Conservation (phyloP, 73 alveolate genomes). For the Breviolum minutum region DNA sequence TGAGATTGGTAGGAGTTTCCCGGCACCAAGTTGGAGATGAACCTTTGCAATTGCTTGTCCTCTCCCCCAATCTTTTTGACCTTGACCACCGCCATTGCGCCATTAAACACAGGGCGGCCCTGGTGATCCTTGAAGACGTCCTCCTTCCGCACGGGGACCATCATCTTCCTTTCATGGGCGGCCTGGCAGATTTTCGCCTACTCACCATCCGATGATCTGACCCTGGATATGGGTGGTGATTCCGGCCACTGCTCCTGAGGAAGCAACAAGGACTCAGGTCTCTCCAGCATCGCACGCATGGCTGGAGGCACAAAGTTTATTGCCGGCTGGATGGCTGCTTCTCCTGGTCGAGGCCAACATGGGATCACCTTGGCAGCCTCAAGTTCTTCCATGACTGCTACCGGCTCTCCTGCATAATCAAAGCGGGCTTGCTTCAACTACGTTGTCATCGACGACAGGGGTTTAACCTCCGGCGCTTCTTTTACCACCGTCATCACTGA, state of each 20-base stretch:
- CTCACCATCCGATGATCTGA: background rate
- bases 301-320: background rate
- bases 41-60: background rate
- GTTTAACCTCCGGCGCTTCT: no score
- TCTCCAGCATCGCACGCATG: background rate
- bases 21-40: conserved; percentile 20
- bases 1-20: background rate
- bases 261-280: background rate
- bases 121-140: background rate
- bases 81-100: background rate
- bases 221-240: background rate
- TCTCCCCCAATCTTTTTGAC: background rate
- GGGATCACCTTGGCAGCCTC: background rate
- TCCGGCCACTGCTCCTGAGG: background rate
- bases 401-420: background rate
- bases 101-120: background rate
- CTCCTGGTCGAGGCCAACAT: background rate
- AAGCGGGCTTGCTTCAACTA: background rate
- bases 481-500: no score
- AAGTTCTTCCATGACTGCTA: background rate
- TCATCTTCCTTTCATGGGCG: background rate
- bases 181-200: background rate
- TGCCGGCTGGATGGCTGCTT: background rate
- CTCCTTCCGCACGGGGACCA: background rate
- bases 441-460: no score